Conservation (phyloP, 495 filamentous ascomycete species). For the Aspergillus avenaceus region DNA sequence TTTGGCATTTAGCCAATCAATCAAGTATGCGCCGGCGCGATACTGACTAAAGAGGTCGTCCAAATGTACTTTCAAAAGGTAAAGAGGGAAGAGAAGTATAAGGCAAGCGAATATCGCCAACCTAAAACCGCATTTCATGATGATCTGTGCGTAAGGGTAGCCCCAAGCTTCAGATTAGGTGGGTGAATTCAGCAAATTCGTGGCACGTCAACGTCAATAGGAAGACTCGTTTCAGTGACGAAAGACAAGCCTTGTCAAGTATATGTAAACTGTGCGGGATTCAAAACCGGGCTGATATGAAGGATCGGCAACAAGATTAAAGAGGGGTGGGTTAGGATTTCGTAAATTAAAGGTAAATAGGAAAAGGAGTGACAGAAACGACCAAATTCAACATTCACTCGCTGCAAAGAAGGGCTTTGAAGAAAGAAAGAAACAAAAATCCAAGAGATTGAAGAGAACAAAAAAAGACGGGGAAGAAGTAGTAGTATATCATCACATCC, state of each 20-base stretch:
- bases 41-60: slow-evolving; percentile 42
- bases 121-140: slow-evolving; percentile 37
- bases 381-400: too few species aligned
- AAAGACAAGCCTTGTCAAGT: too few species aligned
- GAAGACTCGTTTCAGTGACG: too few species aligned
- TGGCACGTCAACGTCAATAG: too few species aligned
- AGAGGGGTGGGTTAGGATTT: too few species aligned
- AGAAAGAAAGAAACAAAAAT: not conserved
- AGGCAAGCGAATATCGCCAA: slow-evolving; percentile 28
- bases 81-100: slow-evolving; percentile 30
- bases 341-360: not conserved
- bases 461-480: not conserved
- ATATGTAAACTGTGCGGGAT: too few species aligned
- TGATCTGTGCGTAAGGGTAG: slow-evolving; percentile 8
- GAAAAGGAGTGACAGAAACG: not conserved
- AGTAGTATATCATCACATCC: not conserved
- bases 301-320: too few species aligned
- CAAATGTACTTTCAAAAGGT: slow-evolving; percentile 33
- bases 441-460: not conserved
- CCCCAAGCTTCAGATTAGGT: too few species aligned
- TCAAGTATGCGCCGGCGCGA: slow-evolving; percentile 39
- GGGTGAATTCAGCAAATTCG: too few species aligned
- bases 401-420: too few species aligned
- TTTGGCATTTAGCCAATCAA: slow-evolving; percentile 27
- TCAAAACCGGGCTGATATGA: too few species aligned